Evolutionary conservation across 2,329 filamentous ascomycete species (phyloP), one percentile per base, ranked within the genome.

Genomic region (Phyllachora maydis): DNA sequence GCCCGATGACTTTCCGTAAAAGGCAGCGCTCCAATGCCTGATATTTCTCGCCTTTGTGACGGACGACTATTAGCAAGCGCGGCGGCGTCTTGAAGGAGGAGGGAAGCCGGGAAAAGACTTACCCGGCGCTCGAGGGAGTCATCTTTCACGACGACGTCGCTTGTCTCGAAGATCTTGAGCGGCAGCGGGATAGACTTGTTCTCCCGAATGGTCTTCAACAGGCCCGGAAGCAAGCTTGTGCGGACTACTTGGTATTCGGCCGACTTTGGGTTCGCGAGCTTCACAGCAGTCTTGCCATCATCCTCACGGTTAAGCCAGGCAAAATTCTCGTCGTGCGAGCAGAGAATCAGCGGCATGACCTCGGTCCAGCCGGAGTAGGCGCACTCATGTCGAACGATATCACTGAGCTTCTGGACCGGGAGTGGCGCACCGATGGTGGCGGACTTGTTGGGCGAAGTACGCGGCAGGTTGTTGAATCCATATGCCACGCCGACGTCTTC

Each of bases 271-370:
- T 93, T 93, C 32, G 78, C 78, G 19, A 93, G 71, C 37, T 69
- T 72, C 35, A 93, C 68, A 14, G 79, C 82, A 0, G 73, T 81
- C 28, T 63, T 72, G 32, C 79, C 79, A 38, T 91, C 77, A 35
- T 93, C 83, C 41, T 71, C 70, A 41, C 82, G 74, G 53, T 92
- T 92, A 9, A 98, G 59, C 76, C 79, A 93, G 29, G 63, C 73
- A 46, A 95, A 98, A 56, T 98, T 98, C 60, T 98, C 88, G 41
- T 95, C 85, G 47, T 93, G 82, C 21, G 81, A 91, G 60, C 88
- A 98, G 26, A 98, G 67, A 35, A 92, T 95, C 14, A 98, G 61
- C 14, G 88, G 85, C 65, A 98, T 73, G 26, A 92, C 85, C 54
- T 98, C 88, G 26, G 69, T 74, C 88, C 88, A 98, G 29, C 88